Conservation (phyloP, 2,329 filamentous ascomycete genomes). For the Colletotrichum orchidophilum region DNA sequence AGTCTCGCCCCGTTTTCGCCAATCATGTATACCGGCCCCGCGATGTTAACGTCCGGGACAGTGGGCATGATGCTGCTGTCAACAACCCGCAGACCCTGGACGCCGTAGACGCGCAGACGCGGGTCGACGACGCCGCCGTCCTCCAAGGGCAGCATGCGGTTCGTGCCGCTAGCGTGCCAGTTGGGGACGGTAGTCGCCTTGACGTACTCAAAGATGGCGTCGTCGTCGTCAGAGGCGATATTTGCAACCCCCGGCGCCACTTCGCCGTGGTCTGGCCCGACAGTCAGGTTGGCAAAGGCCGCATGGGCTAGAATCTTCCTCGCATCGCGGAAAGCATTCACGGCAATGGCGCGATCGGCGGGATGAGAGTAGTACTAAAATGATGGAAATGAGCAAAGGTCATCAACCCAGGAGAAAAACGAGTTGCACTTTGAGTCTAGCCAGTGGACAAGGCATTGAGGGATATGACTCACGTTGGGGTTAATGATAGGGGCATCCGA, state of each 20-base stretch:
- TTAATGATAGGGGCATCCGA: conserved; percentile 36
- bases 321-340: conserved; percentile 45
- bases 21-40: not conserved
- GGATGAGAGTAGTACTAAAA: conserved; percentile 38
- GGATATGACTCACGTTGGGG: conserved; percentile 35
- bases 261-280: conserved; percentile 39
- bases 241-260: conserved; percentile 35
- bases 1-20: not conserved
- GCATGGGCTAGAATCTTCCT: conserved; percentile 41
- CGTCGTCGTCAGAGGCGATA: conserved; percentile 38
- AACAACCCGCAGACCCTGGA: conserved; percentile 38
- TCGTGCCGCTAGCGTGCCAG: conserved; percentile 59
- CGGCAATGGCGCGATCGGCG: conserved; percentile 43
- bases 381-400: conserved; percentile 28
- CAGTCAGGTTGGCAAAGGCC: conserved; percentile 37
- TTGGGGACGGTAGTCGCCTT: conserved; percentile 41
- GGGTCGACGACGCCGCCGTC: conserved; percentile 31
- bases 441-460: not conserved
- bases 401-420: not conserved
- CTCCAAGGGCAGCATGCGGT: conserved; percentile 55
- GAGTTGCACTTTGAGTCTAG: not conserved
- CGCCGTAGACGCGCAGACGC: conserved; percentile 39
- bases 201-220: conserved; percentile 39
- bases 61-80: conserved; percentile 43
- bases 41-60: not conserved